These are phyloP conservation scores for Curvularia sp. DNA, from an alignment of 2,329 filamentous ascomycete genomes.

Conservation along the genomic window DNA sequence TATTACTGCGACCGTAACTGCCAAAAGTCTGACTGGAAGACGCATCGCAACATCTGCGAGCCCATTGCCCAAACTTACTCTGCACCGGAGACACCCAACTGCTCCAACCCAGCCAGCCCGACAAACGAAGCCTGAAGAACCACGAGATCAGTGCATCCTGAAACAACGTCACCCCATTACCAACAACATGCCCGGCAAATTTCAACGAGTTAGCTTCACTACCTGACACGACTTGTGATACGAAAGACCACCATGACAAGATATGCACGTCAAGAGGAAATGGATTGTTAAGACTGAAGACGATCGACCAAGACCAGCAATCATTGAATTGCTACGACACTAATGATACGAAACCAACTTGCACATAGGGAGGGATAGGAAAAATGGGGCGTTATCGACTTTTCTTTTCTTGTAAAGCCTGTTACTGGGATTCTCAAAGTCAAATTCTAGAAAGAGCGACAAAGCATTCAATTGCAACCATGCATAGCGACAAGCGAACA, in stretches of 20 bases:
- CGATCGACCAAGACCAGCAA: neutral
- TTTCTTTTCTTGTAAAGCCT: neutral
- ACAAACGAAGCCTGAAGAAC: slow-evolving; percentile 28
- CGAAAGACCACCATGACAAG: too few relatives aligned
- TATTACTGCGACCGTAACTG: slow-evolving; percentile 62
- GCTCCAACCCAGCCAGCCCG: slow-evolving; percentile 37
- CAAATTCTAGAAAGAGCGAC: slow-evolving; percentile 4
- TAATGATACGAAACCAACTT: slow-evolving; percentile 7
- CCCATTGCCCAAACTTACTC: slow-evolving; percentile 34
- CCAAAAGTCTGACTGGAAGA: slow-evolving; percentile 61
- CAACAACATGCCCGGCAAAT: neutral
- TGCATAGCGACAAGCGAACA: slow-evolving; percentile 2
- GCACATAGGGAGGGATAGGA: neutral
- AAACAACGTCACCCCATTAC: neutral
- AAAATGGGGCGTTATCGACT: neutral
- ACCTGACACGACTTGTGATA: neutral
- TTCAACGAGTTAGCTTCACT: neutral
- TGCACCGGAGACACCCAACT: slow-evolving; percentile 36
- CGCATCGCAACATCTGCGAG: slow-evolving; percentile 57
- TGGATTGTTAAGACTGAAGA: neutral
- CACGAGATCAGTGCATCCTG: neutral
- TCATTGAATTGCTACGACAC: neutral
- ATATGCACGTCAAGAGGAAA: neutral
- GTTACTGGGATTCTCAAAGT: slow-evolving; percentile 2
- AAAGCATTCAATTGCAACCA: slow-evolving; percentile 7